Evolutionary conservation across 306 rosid species (phyloP), one percentile per base, ranked within the genome.

Genomic region (Canavalia gladiata): DNA sequence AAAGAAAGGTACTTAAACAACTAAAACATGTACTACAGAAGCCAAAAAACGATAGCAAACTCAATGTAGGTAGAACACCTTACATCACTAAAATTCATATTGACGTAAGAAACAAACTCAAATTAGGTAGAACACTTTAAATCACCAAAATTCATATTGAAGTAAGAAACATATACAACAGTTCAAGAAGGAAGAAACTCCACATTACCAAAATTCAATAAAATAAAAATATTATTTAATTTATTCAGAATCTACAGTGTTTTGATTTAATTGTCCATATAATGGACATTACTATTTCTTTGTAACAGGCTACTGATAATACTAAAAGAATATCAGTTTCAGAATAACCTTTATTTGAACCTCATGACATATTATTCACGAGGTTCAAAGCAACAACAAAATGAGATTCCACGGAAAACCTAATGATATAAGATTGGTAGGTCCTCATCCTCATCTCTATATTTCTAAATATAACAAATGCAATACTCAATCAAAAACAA

Each of bases 81-180:
- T 2, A 42, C 72, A 41, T 41, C 49, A 65, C 52, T 35, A 42
- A 42, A 66, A 18, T 42, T 12, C 70, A n/a, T 64, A 7, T 8
- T 72, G 76, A 72, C 49, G 46, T 34, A n/a, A 33, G 18, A 49
- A 51, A 50, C n/a, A 71, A 18, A 29, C 41, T 28, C 41, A 45
- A 34, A n/a, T 34, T 37, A 41, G 35, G 64, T 34, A 62, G 52
- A 25, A 39, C 35, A 66, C n/a, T 66, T 18, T 2, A 42, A 52
- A 41, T 41, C 49, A 65, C 52, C 52, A 42, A 42, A 66, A 18
- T 42, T 12, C 70, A n/a, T 64, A 7, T 8, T 72, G 76, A 72
- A 70, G 46, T 34, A n/a, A 33, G 18, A 49, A 51, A 50, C n/a
- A 71, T 8, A 30, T 47, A 49, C 45, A 10, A 43, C 45, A 6